phyloP scores from a whole-genome alignment of 2,329 filamentous ascomycete species.

The Arthroderma sp. region DNA sequence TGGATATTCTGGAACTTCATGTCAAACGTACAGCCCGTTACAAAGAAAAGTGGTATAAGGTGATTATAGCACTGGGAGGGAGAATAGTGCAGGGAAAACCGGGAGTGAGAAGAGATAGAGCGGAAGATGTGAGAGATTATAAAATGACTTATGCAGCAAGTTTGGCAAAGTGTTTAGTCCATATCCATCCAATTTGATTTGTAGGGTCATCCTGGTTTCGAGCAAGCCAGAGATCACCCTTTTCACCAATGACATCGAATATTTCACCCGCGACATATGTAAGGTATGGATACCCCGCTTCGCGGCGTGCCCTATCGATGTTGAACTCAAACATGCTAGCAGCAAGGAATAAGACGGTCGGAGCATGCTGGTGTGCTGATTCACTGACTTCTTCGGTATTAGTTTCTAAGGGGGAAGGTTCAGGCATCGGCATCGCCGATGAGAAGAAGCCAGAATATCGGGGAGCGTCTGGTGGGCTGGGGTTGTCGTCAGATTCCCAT shows the following conservation, averaged over 20 bases:
- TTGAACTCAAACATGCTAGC: conserved; percentile 96
- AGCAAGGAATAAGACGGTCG: conserved; percentile 64
- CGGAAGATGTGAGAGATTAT: too few relatives aligned
- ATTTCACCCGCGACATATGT: conserved; percentile 93
- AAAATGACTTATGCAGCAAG: conserved; percentile 16
- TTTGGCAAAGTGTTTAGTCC: conserved; percentile 90
- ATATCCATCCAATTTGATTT: conserved; percentile 85
- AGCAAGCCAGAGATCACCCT: conserved; percentile 93
- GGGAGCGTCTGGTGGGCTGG: conserved; percentile 27
- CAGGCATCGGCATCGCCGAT: conserved; percentile 70
- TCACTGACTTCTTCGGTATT: conserved; percentile 10
- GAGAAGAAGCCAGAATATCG: conserved; percentile 70
- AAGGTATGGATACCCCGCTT: conserved; percentile 90
- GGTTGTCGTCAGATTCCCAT: conserved; percentile 17
- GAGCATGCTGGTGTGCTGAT: neutral
- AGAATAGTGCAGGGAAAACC: conserved; percentile 1
- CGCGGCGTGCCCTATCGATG: conserved; percentile 79
- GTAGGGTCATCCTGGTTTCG: conserved; percentile 86
- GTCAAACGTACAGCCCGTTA: neutral
- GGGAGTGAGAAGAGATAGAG: neutral
- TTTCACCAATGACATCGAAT: conserved; percentile 86
- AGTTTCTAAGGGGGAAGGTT: conserved; percentile 24
- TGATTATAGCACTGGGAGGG: neutral
- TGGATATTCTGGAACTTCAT: neutral
- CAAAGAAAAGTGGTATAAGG: neutral